Percentiles rank a stretch among this genome's conserved stretches.
Evolutionary conservation across 208 protist species (phyloP).

Genomic region (Lotmaria passim): DNA sequence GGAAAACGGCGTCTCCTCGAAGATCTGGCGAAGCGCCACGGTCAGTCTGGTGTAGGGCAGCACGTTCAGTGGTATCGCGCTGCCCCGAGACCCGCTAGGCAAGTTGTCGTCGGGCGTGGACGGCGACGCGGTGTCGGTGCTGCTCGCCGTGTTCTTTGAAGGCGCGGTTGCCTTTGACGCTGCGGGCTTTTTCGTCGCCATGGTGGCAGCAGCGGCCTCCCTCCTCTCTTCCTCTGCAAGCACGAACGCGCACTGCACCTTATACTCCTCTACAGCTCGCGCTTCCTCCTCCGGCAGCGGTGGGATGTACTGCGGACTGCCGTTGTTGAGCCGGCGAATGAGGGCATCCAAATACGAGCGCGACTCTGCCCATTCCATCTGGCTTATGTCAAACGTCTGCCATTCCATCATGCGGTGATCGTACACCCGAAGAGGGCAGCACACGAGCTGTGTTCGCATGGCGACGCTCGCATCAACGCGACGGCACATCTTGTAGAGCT

Average conservation of each 20-base stretch:
- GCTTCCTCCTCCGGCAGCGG: constrained; percentile 30
- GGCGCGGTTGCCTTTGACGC: background rate
- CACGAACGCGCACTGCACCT: constrained; percentile 18
- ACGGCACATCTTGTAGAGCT: constrained; percentile 66
- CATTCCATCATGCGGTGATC: constrained; percentile 63
- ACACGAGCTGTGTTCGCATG: constrained; percentile 67
- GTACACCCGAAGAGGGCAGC: constrained; percentile 64
- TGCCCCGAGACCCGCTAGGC: constrained; percentile 10
- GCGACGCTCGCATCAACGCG: constrained; percentile 57
- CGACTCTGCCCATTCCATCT: constrained; percentile 63
- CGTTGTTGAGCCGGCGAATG: constrained; percentile 75
- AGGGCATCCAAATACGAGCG: constrained; percentile 74
- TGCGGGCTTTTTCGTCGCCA: background rate
- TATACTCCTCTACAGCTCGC: constrained; percentile 22
- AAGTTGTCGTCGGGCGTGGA: constrained; percentile 1
- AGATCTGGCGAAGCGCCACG: constrained; percentile 50
- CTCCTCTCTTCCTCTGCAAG: constrained; percentile 6
- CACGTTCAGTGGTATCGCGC: constrained; percentile 35
- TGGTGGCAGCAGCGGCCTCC: background rate
- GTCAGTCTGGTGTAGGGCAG: constrained; percentile 47
- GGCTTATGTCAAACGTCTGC: constrained; percentile 49
- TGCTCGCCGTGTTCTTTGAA: background rate
- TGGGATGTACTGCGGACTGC: constrained; percentile 69
- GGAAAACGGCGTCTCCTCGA: constrained; percentile 72
- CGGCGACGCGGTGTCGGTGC: background rate